Conservation (phyloP, 2,329 filamentous ascomycete species). For the Scopulariopsis brevicaulis region DNA sequence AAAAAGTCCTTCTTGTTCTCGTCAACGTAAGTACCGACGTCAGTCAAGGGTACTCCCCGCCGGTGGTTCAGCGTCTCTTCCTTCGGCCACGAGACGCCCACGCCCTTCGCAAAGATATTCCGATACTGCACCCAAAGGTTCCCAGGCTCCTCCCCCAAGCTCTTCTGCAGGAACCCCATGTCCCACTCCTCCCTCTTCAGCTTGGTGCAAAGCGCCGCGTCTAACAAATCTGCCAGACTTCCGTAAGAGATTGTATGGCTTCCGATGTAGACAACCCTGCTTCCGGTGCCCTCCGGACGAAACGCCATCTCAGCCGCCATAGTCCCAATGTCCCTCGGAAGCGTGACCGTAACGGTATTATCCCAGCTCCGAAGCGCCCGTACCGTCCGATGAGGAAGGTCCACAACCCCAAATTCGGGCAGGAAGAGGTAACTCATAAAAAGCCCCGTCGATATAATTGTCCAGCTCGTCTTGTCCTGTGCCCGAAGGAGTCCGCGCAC, state of each 20-base stretch:
- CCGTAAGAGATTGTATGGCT: conserved; percentile 52
- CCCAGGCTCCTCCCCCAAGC: conserved; percentile 32
- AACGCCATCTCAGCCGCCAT: conserved; percentile 45
- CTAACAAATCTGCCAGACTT: conserved; percentile 39
- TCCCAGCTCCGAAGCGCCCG: conserved; percentile 51
- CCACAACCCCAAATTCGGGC: conserved; percentile 49
- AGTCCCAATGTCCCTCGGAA: conserved; percentile 50
- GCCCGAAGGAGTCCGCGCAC: conserved; percentile 40
- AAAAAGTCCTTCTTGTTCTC: neutral
- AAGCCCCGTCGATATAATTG: conserved; percentile 56
- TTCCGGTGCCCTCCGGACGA: conserved; percentile 19
- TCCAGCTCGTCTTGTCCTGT: conserved; percentile 41
- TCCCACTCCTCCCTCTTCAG: conserved; percentile 40
- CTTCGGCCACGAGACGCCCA: conserved; percentile 47
- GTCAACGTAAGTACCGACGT: conserved; percentile 26
- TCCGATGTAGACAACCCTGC: conserved; percentile 42
- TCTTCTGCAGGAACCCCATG: conserved; percentile 26
- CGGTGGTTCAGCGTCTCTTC: conserved; percentile 38
- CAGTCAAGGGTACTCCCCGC: conserved; percentile 30
- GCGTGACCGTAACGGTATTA: conserved; percentile 50
- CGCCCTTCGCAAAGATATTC: conserved; percentile 45
- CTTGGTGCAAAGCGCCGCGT: conserved; percentile 23
- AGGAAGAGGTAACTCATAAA: conserved; percentile 63
- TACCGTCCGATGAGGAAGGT: conserved; percentile 26
- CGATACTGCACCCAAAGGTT: conserved; percentile 47